Evolutionary conservation across 2,329 filamentous ascomycete genomes (phyloP).

Genomic region (Ophiocordyceps sinensis): DNA sequence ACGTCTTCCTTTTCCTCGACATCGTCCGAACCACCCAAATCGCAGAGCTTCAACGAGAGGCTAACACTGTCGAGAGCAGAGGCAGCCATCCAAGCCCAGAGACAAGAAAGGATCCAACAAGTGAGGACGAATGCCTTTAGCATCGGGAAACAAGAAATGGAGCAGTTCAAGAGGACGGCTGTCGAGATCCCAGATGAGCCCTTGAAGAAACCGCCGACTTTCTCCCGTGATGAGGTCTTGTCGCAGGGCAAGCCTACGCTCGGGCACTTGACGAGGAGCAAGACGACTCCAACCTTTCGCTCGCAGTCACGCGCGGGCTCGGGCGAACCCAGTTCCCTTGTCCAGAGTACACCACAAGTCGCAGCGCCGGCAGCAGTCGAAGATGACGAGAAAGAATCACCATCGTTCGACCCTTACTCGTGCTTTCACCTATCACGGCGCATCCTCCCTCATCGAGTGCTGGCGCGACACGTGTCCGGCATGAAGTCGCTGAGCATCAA

Average conservation of each 20-base stretch:
- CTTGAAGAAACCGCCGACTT: slow-evolving; percentile 32
- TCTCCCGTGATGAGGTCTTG: slow-evolving; percentile 49
- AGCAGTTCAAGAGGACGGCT: slow-evolving; percentile 42
- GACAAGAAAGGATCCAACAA: slow-evolving; percentile 35
- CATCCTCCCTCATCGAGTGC: slow-evolving; percentile 64
- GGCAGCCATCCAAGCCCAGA: slow-evolving; percentile 35
- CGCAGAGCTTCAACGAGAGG: slow-evolving; percentile 66
- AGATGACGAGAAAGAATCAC: slow-evolving; percentile 12
- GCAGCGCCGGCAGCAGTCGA: slow-evolving; percentile 7
- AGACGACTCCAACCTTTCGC: slow-evolving; percentile 21
- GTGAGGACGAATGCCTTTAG: slow-evolving; percentile 41
- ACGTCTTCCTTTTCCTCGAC: slow-evolving; percentile 9
- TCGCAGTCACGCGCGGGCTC: slow-evolving; percentile 3
- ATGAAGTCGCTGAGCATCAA: slow-evolving; percentile 70
- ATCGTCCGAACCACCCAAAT: slow-evolving; percentile 15
- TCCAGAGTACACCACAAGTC: slow-evolving; percentile 3
- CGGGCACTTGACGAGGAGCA: slow-evolving; percentile 25
- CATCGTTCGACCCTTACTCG: slow-evolving; percentile 75
- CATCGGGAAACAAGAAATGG: slow-evolving; percentile 43
- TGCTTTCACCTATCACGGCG: slow-evolving; percentile 70
- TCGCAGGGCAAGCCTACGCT: slow-evolving; percentile 12
- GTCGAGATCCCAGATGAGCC: slow-evolving; percentile 36
- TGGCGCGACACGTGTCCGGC: slow-evolving; percentile 62
- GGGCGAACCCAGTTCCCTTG: slow-evolving; percentile 5
- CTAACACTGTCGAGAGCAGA: slow-evolving; percentile 55